Evolutionary conservation across 2,329 filamentous ascomycete species (phyloP).

Genomic region (Neopestalotiopsis sp.): DNA sequence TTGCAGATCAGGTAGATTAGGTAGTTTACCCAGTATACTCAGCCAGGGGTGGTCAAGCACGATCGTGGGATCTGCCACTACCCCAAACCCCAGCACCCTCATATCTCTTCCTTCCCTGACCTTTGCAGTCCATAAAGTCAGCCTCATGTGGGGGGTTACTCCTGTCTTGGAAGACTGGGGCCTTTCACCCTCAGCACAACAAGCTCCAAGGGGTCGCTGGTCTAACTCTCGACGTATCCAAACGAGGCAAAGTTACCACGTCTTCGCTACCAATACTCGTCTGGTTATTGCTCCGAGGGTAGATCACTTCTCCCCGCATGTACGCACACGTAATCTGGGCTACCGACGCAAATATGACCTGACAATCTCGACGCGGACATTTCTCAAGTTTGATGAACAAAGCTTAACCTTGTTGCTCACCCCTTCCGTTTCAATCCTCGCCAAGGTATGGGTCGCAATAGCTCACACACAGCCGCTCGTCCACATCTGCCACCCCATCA

Average conservation of each 20-base stretch:
- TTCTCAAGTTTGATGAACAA: conserved; percentile 13
- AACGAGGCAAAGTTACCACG: background rate
- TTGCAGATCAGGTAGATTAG: background rate
- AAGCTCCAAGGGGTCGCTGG: background rate
- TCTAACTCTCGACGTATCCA: background rate
- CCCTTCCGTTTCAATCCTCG: conserved; percentile 11
- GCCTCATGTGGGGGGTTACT: conserved; percentile 13
- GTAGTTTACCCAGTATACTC: background rate
- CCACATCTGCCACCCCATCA: conserved; percentile 24
- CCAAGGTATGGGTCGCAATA: conserved; percentile 3
- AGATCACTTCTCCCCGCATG: conserved; percentile 4
- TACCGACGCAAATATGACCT: background rate
- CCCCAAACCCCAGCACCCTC: background rate
- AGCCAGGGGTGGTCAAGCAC: background rate
- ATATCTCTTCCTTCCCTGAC: background rate
- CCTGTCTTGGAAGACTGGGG: background rate
- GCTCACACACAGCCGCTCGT: conserved; percentile 23
- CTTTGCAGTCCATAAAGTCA: background rate
- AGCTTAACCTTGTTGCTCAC: conserved; percentile 8
- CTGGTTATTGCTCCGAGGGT: conserved; percentile 5
- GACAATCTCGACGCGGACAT: background rate
- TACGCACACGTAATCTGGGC: background rate
- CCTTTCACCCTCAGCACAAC: background rate
- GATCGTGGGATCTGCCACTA: conserved; percentile 10
- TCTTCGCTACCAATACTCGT: background rate